Conservation (phyloP, 1,284 basidiomycete genomes). For the Apiotrichum gracile region DNA sequence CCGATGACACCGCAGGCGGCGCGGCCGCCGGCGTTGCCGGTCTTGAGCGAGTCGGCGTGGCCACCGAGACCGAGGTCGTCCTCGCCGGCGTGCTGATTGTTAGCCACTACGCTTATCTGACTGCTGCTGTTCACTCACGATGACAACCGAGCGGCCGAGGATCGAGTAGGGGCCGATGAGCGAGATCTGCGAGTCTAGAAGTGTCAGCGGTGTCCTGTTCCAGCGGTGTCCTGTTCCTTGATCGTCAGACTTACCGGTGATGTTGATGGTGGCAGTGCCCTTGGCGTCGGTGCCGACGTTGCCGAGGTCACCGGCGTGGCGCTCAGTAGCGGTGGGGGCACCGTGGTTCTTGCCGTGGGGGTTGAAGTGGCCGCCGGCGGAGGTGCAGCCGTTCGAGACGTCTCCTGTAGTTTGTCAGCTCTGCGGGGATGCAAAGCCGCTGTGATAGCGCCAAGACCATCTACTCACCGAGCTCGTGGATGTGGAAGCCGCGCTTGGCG, state of each 20-base stretch:
- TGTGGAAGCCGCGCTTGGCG: conserved; percentile 65
- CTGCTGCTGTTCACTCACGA: not conserved
- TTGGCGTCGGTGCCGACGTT: conserved; percentile 59
- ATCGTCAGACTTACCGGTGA: conserved; percentile 46
- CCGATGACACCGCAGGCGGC: conserved; percentile 66
- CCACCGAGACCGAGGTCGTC: conserved; percentile 69
- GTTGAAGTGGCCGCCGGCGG: conserved; percentile 71
- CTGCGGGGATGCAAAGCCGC: no score
- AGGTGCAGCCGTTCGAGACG: conserved; percentile 56
- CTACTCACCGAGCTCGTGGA: no score
- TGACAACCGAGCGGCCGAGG: conserved; percentile 55
- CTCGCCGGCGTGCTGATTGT: conserved; percentile 54
- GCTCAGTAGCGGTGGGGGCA: conserved; percentile 51
- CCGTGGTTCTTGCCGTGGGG: conserved; percentile 63
- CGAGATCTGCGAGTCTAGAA: conserved; percentile 56
- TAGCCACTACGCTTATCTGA: not conserved
- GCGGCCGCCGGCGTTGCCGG: conserved; percentile 66
- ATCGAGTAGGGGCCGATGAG: conserved; percentile 66
- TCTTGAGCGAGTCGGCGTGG: conserved; percentile 61
- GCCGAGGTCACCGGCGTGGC: conserved; percentile 71
- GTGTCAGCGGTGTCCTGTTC: not conserved
- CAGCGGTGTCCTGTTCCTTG: no score
- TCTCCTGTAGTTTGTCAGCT: not conserved
- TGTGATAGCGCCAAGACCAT: no score
- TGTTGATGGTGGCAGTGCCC: conserved; percentile 57